These are phyloP conservation scores for Calonectria pteridis DNA, from an alignment of 2,329 filamentous ascomycete species.

Conservation along the genomic window DNA sequence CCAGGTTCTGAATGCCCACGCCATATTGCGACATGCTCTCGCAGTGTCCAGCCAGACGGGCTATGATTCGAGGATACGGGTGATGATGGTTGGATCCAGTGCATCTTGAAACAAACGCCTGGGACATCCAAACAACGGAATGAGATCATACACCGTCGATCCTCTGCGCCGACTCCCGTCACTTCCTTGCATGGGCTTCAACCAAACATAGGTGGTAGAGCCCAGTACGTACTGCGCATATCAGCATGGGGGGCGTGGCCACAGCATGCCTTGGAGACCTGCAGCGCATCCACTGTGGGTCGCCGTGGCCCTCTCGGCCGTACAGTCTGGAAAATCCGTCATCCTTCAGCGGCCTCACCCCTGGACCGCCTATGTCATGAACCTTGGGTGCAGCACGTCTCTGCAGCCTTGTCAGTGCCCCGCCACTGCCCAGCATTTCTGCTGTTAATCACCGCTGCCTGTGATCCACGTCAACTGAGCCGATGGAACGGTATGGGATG, in stretches of 20 bases:
- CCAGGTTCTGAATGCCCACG: constrained; percentile 31
- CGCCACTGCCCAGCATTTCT: constrained; percentile 20
- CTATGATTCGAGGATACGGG: constrained; percentile 38
- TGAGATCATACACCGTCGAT: constrained; percentile 48
- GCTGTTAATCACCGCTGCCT: constrained; percentile 9
- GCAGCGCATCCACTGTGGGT: constrained; percentile 35
- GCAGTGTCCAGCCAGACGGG: constrained; percentile 24
- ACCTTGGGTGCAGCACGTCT: constrained; percentile 33
- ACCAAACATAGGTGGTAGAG: constrained; percentile 32
- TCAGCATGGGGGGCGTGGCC: constrained; percentile 31
- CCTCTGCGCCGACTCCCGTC: constrained; percentile 46
- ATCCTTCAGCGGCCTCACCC: constrained; percentile 36
- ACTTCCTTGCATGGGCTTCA: constrained; percentile 40
- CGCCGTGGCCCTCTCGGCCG: constrained; percentile 42
- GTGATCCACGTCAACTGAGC: constrained; percentile 27
- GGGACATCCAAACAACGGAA: constrained; percentile 43
- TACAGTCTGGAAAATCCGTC: constrained; percentile 36
- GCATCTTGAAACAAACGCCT: constrained; percentile 47
- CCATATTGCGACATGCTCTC: constrained; percentile 37
- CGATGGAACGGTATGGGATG: constrained; percentile 16
- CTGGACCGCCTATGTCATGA: constrained; percentile 36
- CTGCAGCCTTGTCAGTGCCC: constrained; percentile 45
- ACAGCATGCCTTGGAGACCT: constrained; percentile 29
- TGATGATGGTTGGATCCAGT: constrained; percentile 25
- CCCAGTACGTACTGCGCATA: constrained; percentile 18